phyloP scores from a whole-genome alignment of 805 yeast genomes.

The Hanseniaspora taiwanica region DNA sequence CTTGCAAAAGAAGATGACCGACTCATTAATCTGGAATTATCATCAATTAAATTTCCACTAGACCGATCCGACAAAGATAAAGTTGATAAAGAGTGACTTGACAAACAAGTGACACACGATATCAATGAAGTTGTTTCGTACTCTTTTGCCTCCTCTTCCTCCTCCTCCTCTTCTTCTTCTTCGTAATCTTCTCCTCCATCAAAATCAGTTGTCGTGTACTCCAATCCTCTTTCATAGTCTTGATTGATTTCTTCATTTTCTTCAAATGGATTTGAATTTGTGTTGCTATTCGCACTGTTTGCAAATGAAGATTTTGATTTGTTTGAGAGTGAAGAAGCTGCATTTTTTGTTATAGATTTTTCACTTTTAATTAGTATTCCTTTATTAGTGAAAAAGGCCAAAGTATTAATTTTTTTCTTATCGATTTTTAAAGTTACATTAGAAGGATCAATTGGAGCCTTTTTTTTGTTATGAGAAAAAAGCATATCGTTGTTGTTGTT shows the following conservation, averaged over 20 bases:
- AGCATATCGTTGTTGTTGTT: neutral
- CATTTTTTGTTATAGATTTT: too few species aligned
- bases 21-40: neutral
- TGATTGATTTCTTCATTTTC: too few species aligned
- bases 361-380: neutral
- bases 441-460: neutral
- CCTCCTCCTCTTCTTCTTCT: constrained; percentile 3
- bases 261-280: too few species aligned
- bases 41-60: neutral
- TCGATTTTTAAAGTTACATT: neutral
- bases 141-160: constrained; percentile 1
- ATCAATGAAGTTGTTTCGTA: constrained; percentile 22
- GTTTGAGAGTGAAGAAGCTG: neutral
- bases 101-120: constrained; percentile 25
- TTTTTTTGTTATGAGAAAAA: neutral
- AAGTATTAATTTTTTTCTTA: neutral
- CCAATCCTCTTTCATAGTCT: too few species aligned
- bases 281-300: neutral
- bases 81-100: constrained; percentile 7
- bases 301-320: too few species aligned
- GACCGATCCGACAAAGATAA: constrained; percentile 3
- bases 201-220: too few species aligned
- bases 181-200: neutral
- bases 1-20: neutral
- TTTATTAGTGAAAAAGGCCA: neutral